A percentile compares a stretch with the other conserved stretches of the same genome.
phyloP scores from a whole-genome alignment of 495 filamentous ascomycete genomes.

The Trichoderma asperelloides region DNA sequence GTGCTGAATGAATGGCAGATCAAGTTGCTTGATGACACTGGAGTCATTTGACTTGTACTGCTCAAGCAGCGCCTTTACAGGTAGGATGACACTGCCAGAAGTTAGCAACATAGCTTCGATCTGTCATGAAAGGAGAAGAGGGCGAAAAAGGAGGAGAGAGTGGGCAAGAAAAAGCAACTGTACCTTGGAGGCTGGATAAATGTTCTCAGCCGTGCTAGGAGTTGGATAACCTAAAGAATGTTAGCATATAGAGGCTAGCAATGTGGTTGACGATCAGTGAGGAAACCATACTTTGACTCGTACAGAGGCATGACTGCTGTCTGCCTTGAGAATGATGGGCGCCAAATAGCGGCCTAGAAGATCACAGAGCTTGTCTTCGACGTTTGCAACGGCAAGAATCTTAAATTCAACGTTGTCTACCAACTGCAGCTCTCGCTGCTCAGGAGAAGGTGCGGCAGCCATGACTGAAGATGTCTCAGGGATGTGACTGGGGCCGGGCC shows the following conservation, averaged over 20 bases:
- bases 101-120: slow-evolving; percentile 13
- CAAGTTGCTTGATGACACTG: slow-evolving; percentile 78
- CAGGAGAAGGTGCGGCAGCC: slow-evolving; percentile 29
- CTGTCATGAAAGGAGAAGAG: neutral
- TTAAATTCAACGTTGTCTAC: slow-evolving; percentile 85
- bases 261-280: neutral
- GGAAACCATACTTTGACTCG: slow-evolving; percentile 59
- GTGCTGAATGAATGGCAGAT: slow-evolving; percentile 81
- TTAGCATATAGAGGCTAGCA: neutral
- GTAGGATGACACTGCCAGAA: slow-evolving; percentile 58
- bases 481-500: neutral
- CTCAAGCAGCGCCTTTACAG: slow-evolving; percentile 70
- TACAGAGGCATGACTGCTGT: slow-evolving; percentile 68
- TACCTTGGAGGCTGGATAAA: slow-evolving; percentile 36
- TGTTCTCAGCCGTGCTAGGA: slow-evolving; percentile 56
- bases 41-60: slow-evolving; percentile 74
- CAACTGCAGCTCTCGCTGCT: slow-evolving; percentile 72
- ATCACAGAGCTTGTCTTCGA: slow-evolving; percentile 71
- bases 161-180: neutral
- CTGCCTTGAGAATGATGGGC: slow-evolving; percentile 74
- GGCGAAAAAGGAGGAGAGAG: neutral
- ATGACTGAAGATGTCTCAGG: slow-evolving; percentile 11
- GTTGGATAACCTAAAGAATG: slow-evolving; percentile 45
- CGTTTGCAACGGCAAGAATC: slow-evolving; percentile 69
- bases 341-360: slow-evolving; percentile 72